These are phyloP conservation scores for Pharnaceum exiguum DNA, from an alignment of 148 eudicot genomes.

Conservation along the genomic window DNA sequence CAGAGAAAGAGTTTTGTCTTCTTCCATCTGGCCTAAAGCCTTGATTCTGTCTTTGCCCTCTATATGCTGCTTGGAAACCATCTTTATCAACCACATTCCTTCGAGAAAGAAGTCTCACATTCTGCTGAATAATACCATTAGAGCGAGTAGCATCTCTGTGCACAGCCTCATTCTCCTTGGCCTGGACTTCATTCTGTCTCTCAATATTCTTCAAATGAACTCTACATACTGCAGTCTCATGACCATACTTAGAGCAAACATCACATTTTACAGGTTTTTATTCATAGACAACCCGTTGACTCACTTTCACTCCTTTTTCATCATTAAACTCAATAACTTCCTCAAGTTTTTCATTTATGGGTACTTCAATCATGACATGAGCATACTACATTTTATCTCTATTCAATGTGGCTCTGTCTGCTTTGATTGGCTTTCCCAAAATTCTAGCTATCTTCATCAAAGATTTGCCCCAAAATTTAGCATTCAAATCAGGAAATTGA, in stretches of 20 bases:
- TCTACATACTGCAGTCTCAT: neutral
- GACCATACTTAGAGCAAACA: neutral
- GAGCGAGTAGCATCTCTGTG: no score
- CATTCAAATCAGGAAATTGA: neutral
- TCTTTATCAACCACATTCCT: no score
- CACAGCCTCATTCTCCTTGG: no score
- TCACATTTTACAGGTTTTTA: neutral
- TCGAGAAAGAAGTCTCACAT: no score
- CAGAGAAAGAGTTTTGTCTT: no score
- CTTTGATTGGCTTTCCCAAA: neutral
- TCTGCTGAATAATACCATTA: no score
- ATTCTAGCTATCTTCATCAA: neutral
- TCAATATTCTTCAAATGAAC: no score
- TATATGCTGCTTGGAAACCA: no score
- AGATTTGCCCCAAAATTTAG: neutral
- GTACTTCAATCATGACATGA: neutral
- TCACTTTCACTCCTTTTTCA: neutral
- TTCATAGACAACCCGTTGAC: neutral
- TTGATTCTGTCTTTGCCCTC: no score
- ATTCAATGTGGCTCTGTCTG: neutral
- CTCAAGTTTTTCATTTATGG: neutral
- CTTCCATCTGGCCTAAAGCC: no score
- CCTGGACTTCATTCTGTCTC: no score
- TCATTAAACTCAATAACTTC: neutral
- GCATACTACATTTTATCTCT: neutral